Conservation (phyloP, 208 protist genomes). For the Trichomonas vaginalis region DNA sequence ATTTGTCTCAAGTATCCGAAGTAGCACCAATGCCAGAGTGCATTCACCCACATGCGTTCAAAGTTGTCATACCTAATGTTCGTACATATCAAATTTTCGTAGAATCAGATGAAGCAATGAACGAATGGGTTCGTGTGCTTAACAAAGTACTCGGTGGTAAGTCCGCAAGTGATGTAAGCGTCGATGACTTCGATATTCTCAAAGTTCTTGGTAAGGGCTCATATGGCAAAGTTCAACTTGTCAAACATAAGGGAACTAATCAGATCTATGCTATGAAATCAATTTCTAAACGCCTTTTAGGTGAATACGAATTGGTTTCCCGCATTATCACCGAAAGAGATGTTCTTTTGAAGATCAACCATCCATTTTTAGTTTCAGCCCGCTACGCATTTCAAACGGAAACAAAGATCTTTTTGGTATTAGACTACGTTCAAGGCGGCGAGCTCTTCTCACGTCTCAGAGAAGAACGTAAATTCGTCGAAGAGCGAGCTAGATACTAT, state of each 20-base stretch:
- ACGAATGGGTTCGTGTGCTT: background rate
- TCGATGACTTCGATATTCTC: background rate
- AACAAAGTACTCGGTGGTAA: background rate
- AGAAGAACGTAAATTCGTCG: conserved; percentile 17
- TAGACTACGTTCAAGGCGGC: conserved; percentile 30
- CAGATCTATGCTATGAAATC: conserved; percentile 11
- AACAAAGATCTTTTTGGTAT: conserved; percentile 28
- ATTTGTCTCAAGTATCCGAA: background rate
- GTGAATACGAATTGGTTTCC: background rate
- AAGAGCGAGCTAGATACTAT: background rate
- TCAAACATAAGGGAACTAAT: background rate
- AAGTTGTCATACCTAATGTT: background rate
- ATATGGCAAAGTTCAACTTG: conserved; percentile 1
- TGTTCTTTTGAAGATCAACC: conserved; percentile 15
- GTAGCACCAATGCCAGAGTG: background rate
- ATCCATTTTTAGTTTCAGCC: conserved; percentile 30
- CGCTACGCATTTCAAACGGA: conserved; percentile 31
- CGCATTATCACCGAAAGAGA: conserved; percentile 7
- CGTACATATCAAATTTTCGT: background rate
- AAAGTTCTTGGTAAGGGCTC: background rate
- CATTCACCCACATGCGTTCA: background rate
- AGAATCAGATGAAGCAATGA: background rate
- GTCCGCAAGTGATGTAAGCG: background rate
- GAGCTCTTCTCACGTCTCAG: conserved; percentile 30
- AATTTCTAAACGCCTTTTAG: background rate